Base-by-base conservation (phyloP, 176 grass and related monocot species). In the Elymus sibiricus region DNA sequence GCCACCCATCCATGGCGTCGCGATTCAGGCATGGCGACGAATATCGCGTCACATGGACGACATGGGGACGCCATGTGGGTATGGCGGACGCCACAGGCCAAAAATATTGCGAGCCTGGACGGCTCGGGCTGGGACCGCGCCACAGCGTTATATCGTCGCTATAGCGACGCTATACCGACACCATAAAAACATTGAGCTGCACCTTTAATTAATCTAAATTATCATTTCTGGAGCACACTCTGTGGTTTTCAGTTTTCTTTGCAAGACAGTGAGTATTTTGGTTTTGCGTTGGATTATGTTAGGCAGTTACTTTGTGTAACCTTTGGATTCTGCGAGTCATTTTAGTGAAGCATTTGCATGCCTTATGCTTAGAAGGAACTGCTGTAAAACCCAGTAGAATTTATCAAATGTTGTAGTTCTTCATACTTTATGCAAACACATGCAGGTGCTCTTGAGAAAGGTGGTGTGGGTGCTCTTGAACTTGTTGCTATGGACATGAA, bases 401-500 rank as follows among this genome's bases (percentile, higher is more conserved):
- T 6, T 80, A 59, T 61, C 34, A 76, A 87, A 76, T 84, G 39
- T 22, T 86, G 46, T 21, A 56, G 21, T 80, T 84, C 22, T 64
- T 85, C 61, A 77, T 15, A 42, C 55, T 61, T 79, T 76, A 35
- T 84, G 39, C 25, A 35, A 81, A 85, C 21, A 35, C 88, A 73
- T 94, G 83, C 83, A 99, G 97, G 87, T 53, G 94, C 94, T 86
- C 94, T 99, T 82, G 97, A 99, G 86, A 99, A 99, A 93, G 97
- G 97, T 85, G 94, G 97, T 90, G 97, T 99, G 77, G 97, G 97
- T 70, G 97, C 97, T 71, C 92, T 99, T 83, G 97, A 99, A 89
- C 97, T 99, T 70, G 97, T 99, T 86, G 97, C 97, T 58, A 99
- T 99, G 97, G 94, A 99, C 85, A 96, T 99, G 97, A 99, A 99